Evolutionary conservation across 768 basidiomycete species (phyloP), one percentile per base, ranked within the genome.

Genomic region (Mycena galericulata): DNA sequence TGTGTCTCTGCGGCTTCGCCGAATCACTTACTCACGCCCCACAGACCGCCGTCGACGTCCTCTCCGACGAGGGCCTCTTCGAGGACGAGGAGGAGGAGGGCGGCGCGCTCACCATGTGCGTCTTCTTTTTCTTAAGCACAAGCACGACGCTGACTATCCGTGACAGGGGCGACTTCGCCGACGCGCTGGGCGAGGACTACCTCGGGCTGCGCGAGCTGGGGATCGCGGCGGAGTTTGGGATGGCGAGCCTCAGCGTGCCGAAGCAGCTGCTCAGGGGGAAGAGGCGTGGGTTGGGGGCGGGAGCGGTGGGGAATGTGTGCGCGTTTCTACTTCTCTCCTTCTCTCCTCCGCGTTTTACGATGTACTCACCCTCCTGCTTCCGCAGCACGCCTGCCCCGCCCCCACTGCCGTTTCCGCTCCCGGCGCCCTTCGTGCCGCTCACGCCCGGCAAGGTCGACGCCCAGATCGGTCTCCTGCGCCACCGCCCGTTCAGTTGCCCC

Each of bases 181-280:
- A 95, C 56, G 85, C 90, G 20, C 86, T 97, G 18, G 96, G 96
- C 34, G 96, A 96, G 73, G 97, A 99, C 78, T 97, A 97, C 80
- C 87, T 98, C 15, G 97, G 97, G 15, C 84, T 98, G 30, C 87
- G 89, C 55, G 95, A 93, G 75, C 81, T 96, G 47, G 97, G 96
- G 34, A 94, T 98, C 57, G 96, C 95, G 24, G 87, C 87, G 46
- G 97, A 98, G 75, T 85, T 93, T 55, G 94, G 94, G 17, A 81
- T 97, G 67, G 87, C 91, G 18, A 91, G 87, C 70, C 85, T 98
- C 58, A 87, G 85, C 20, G 87, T 97, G 40, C 97, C 97, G 12
- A 91, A 90, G 79, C 87, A 84, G 68, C 79, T 98, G 34, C 86
- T 96, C 77, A 89, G 87, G 75, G 86, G 89, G 65, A 91, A 90